Base-by-base conservation (phyloP, 2,329 filamentous ascomycete species). In the Epichloe aotearoae region DNA sequence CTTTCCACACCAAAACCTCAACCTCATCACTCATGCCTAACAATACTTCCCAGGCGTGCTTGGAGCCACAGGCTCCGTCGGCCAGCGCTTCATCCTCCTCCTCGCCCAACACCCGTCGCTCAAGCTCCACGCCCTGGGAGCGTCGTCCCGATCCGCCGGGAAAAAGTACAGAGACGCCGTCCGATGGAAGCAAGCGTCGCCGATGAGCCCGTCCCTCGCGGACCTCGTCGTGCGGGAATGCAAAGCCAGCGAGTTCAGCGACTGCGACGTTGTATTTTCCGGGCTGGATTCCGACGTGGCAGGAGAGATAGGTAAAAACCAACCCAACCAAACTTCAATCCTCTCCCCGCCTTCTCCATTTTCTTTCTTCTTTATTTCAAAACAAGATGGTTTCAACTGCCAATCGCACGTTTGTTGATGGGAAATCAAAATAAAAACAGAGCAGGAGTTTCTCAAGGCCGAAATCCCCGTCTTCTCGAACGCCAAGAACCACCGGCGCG, bases 131-230 rank as follows among this genome's bases (percentile, higher is more conserved):
- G 89, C 89, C 53, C 80, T 97, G 47, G 93, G 93, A 56, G 93
- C 93, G 37, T 95, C 89, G 17, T 81, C 87, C 53, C 81, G 88
- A 53, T 95, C 89, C 10, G 88, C 88, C 6, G 90, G 90, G 63
- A 96, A 96, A 76, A 86, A 84, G 65, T 97, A 97, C 75, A 85
- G 84, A 69, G 88, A 95, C 77, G 91, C 90, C 39, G 90, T 94
- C 55, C 81, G 81, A 61, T 97, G 93, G 93, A 96, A 96, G 76
- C 91, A 97, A 72, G 79, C 86, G 10, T 73, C 80, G 51, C 86
- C 88, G 50, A 94, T 96, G 78, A 84, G 84, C 42, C 74, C 82
- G 55, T 75, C 20, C 3, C 49, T 95, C 52, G 88, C 81, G 57
- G 83, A 90, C 56, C 75, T 97, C 60, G 77, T 95, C 5, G 86